phyloP scores from a whole-genome alignment of 2,329 filamentous ascomycete genomes.

The Fusarium sp. region DNA sequence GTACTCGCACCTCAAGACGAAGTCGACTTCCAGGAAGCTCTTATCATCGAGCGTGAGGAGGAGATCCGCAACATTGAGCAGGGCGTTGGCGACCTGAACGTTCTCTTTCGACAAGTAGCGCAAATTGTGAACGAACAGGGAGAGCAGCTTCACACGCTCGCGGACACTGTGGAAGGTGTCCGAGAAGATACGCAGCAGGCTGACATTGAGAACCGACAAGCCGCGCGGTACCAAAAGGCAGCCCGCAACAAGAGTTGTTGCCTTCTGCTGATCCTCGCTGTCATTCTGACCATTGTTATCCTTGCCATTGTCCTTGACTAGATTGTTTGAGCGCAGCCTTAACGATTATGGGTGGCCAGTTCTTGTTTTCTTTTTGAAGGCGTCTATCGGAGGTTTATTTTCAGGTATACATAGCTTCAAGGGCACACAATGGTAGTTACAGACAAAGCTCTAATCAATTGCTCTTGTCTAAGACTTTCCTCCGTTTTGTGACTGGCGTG shows the following conservation, averaged over 20 bases:
- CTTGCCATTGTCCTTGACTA: slow-evolving; percentile 85
- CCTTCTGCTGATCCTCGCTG: slow-evolving; percentile 84
- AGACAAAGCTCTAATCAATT: slow-evolving; percentile 33
- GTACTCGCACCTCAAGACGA: slow-evolving; percentile 91
- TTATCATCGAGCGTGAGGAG: slow-evolving; percentile 95
- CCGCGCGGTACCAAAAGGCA: slow-evolving; percentile 93
- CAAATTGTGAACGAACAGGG: slow-evolving; percentile 97
- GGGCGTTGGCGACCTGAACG: slow-evolving; percentile 93
- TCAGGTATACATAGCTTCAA: slow-evolving; percentile 37
- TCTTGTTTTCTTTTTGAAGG: slow-evolving; percentile 31
- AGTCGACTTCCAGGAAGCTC: slow-evolving; percentile 95
- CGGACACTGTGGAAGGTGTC: slow-evolving; percentile 86
- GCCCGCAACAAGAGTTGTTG: slow-evolving; percentile 96
- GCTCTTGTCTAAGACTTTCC: neutral
- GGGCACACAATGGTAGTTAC: slow-evolving; percentile 41
- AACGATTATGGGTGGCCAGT: slow-evolving; percentile 26
- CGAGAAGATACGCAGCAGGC: slow-evolving; percentile 85
- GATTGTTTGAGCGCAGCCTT: slow-evolving; percentile 29
- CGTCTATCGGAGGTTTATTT: slow-evolving; percentile 44
- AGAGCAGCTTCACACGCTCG: slow-evolving; percentile 86
- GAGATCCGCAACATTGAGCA: slow-evolving; percentile 99
- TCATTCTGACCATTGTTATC: slow-evolving; percentile 90
- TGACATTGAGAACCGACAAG: slow-evolving; percentile 85
- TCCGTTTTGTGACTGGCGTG: neutral
- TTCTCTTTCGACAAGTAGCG: slow-evolving; percentile 96